Evolutionary conservation across 1,139 yeast genomes (phyloP).

Genomic region (Kodamaea ohmeri): DNA sequence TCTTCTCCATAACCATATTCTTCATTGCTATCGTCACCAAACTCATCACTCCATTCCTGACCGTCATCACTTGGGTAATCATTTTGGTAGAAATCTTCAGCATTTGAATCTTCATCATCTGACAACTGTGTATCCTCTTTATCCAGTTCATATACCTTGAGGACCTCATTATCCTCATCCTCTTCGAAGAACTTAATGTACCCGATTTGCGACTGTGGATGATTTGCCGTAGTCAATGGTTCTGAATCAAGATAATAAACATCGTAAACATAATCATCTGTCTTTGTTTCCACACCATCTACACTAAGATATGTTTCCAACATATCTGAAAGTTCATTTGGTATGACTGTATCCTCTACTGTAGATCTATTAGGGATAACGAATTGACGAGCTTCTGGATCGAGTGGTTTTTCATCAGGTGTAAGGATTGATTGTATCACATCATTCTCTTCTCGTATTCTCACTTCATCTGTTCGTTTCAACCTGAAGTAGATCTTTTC

Average conservation of each 20-base stretch:
- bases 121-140: slow-evolving; percentile 47
- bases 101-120: slow-evolving; percentile 50
- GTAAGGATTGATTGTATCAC: slow-evolving; percentile 23
- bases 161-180: slow-evolving; percentile 40
- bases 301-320: slow-evolving; percentile 51
- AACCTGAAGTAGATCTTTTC: slow-evolving; percentile 50
- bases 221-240: slow-evolving; percentile 46
- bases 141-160: slow-evolving; percentile 39
- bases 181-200: slow-evolving; percentile 68
- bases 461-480: slow-evolving; percentile 58
- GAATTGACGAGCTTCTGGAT: slow-evolving; percentile 18
- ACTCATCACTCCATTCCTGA: slow-evolving; percentile 20
- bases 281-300: slow-evolving; percentile 12
- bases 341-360: slow-evolving; percentile 44
- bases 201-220: slow-evolving; percentile 56
- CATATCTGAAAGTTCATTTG: slow-evolving; percentile 69
- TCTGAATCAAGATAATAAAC: slow-evolving; percentile 51
- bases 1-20: slow-evolving; percentile 33
- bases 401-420: slow-evolving; percentile 5
- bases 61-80: slow-evolving; percentile 94
- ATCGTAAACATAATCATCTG: slow-evolving; percentile 77
- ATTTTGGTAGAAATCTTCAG: slow-evolving; percentile 87
- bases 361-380: slow-evolving; percentile 34
- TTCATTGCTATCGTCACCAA: slow-evolving; percentile 29
- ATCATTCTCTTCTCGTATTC: slow-evolving; percentile 17